These are phyloP conservation scores for Xylaria sp. DNA, from an alignment of 495 filamentous ascomycete genomes.

Conservation along the genomic window DNA sequence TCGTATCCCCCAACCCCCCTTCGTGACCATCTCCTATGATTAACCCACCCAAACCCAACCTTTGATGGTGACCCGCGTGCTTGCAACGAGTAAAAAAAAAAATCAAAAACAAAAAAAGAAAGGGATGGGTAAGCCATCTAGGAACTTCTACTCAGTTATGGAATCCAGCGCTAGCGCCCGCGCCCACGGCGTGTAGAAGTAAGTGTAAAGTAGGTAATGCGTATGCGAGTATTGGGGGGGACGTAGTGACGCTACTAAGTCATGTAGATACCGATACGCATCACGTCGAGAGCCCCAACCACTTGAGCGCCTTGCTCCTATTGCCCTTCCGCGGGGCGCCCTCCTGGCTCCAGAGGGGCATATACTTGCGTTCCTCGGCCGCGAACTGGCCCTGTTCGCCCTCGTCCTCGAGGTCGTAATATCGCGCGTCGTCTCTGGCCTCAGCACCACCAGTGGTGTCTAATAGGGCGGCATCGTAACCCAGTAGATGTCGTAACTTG, in stretches of 20 bases:
- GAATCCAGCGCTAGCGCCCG: slow-evolving; percentile 2
- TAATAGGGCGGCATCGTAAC: slow-evolving; percentile 21
- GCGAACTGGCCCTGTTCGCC: slow-evolving; percentile 38
- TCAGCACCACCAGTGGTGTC: slow-evolving; percentile 1
- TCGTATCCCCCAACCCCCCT: neutral
- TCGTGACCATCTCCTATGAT: neutral
- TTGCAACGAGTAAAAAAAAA: neutral
- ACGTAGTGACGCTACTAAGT: too few relatives aligned
- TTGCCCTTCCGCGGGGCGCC: slow-evolving; percentile 34
- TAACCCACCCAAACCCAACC: neutral
- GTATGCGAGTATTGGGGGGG: neutral
- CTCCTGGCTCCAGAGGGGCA: slow-evolving; percentile 40
- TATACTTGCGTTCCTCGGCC: slow-evolving; percentile 45
- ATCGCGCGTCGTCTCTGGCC: slow-evolving; percentile 15
- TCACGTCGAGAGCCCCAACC: slow-evolving; percentile 40
- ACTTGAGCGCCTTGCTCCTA: slow-evolving; percentile 46
- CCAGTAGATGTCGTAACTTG: slow-evolving; percentile 30
- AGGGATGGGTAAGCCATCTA: neutral
- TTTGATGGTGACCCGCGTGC: neutral
- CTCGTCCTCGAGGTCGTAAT: slow-evolving; percentile 34
- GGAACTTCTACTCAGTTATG: neutral
- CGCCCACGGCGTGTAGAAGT: neutral
- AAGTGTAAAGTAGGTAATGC: neutral
- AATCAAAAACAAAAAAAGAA: too few relatives aligned
- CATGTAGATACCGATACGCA: too few relatives aligned